Conservation (phyloP, 371 early-diverging fungal genomes). For the Mortierella sp. region DNA sequence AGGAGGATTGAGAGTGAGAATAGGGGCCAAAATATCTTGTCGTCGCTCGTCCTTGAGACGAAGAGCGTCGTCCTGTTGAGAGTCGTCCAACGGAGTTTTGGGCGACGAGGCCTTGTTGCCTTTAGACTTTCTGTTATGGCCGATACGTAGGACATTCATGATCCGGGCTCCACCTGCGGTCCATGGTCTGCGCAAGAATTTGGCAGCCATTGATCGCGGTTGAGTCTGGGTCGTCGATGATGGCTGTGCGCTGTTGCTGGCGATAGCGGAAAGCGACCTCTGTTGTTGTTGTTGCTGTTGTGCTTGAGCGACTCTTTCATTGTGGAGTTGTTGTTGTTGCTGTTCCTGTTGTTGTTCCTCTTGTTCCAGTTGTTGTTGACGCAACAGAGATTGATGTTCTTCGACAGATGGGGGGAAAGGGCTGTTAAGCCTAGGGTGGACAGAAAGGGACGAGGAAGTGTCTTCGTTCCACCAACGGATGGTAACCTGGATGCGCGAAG, state of each 20-base stretch:
- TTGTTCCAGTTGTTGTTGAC: constrained; percentile 20
- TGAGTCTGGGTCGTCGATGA: constrained; percentile 6
- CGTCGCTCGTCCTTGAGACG: not conserved
- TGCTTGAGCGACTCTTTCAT: constrained; percentile 1
- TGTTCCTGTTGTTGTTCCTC: not conserved
- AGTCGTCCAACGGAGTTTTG: not conserved
- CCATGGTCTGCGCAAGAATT: constrained; percentile 35
- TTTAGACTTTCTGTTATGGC: constrained; percentile 22
- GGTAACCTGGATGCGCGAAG: constrained; percentile 42
- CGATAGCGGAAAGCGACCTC: not conserved
- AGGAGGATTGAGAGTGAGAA: not conserved
- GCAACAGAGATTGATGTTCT: constrained; percentile 24
- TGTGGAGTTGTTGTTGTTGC: constrained; percentile 4
- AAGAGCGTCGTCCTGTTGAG: not conserved
- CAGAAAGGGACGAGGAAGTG: constrained; percentile 37
- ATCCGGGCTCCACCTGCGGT: constrained; percentile 36
- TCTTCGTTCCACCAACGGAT: constrained; percentile 60
- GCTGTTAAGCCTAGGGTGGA: constrained; percentile 48
- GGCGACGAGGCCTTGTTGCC: not conserved
- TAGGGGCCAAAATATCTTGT: not conserved
- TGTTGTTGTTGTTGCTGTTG: constrained; percentile 5
- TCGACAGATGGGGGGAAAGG: constrained; percentile 32
- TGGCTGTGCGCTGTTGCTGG: constrained; percentile 14
- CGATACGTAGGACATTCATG: constrained; percentile 26
- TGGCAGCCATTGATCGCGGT: constrained; percentile 19